Conservation (phyloP, 495 filamentous ascomycete species). For the Aspergillus sparsus region DNA sequence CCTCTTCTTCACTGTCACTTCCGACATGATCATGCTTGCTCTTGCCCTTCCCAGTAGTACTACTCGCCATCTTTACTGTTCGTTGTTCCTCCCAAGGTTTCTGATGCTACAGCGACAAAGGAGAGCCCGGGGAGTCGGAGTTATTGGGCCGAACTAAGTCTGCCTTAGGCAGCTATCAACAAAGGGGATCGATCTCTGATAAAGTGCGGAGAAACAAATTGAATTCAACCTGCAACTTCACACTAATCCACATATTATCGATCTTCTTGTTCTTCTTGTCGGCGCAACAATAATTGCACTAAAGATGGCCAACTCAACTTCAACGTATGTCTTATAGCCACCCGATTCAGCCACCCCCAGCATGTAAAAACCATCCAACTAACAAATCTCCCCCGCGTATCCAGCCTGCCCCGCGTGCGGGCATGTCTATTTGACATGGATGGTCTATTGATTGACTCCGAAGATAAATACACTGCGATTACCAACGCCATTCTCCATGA, state of each 20-base stretch:
- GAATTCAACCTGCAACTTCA: too few species aligned
- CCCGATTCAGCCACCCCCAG: slow-evolving; percentile 13
- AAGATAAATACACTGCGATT: slow-evolving; percentile 85
- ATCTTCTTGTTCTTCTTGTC: background rate
- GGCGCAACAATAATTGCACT: too few species aligned
- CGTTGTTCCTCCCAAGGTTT: background rate
- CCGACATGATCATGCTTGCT: slow-evolving; percentile 14
- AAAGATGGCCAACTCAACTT: background rate
- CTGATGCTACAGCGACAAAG: background rate
- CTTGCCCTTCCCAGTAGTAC: slow-evolving; percentile 1
- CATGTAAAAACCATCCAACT: slow-evolving; percentile 8
- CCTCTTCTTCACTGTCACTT: slow-evolving; percentile 43
- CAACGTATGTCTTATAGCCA: too few species aligned
- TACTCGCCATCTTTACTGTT: slow-evolving; percentile 20
- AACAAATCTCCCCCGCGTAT: slow-evolving; percentile 11
- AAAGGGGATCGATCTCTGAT: background rate
- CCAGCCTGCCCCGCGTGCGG: slow-evolving; percentile 72
- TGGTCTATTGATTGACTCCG: slow-evolving; percentile 88
- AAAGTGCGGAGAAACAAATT: too few species aligned
- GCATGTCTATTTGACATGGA: slow-evolving; percentile 99
- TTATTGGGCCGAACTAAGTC: background rate
- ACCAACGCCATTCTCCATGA: slow-evolving; percentile 78
- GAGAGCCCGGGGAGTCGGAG: slow-evolving; percentile 1
- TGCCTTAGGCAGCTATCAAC: slow-evolving; percentile 15
- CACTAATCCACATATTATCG: too few species aligned